phyloP scores from a whole-genome alignment of 352 stramenopile genomes.

The Globisporangium cylindrosporum region DNA sequence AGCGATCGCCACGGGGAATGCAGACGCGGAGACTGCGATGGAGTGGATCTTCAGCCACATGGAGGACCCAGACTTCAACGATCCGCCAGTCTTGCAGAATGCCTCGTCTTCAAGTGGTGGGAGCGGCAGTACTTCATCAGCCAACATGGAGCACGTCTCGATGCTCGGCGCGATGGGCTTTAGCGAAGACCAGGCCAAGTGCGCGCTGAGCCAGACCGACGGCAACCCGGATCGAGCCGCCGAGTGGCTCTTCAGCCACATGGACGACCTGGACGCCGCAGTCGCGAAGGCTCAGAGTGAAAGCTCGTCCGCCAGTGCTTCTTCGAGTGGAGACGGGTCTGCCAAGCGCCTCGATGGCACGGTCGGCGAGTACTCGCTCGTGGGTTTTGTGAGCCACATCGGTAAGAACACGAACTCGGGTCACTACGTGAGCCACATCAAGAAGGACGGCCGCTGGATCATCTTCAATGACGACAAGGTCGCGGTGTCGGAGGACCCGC shows the following conservation, averaged over 20 bases:
- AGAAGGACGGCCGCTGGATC: constrained; percentile 95
- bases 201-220: constrained; percentile 90
- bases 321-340: constrained; percentile 9
- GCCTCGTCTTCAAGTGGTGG: constrained; percentile 4
- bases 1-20: constrained; percentile 90
- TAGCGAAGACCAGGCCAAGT: constrained; percentile 86
- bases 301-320: constrained; percentile 19
- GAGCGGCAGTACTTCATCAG: constrained; percentile 43
- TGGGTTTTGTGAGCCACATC: constrained; percentile 98
- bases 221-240: constrained; percentile 92
- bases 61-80: constrained; percentile 97
- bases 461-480: constrained; percentile 99
- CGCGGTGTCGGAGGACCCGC: constrained; percentile 91
- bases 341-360: constrained; percentile 59
- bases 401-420: constrained; percentile 97
- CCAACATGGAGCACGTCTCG: constrained; percentile 72
- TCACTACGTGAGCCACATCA: constrained; percentile 98
- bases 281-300: constrained; percentile 58
- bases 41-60: constrained; percentile 99
- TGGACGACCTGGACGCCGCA: constrained; percentile 92
- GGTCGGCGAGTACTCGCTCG: constrained; percentile 89
- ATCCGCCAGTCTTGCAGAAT: constrained; percentile 55
- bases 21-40: constrained; percentile 93
- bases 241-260: constrained; percentile 98
- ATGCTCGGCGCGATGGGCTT: constrained; percentile 89